A percentile compares a stretch with the other conserved stretches of the same genome.
phyloP scores from a whole-genome alignment of 345 rosid species.

The Orychophragmus violaceus region DNA sequence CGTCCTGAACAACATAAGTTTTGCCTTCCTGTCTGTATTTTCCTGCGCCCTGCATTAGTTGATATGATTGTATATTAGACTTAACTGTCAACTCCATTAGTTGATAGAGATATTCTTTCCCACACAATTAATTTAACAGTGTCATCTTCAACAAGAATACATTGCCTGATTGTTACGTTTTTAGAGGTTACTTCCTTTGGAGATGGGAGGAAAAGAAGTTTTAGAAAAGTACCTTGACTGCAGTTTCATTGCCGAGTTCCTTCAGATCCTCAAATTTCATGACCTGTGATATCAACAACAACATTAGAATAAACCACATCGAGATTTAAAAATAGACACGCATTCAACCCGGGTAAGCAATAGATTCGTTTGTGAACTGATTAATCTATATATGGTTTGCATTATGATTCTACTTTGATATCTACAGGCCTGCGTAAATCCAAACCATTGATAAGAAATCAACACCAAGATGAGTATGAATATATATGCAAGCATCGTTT shows the following conservation, averaged over 20 bases:
- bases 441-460: neutral
- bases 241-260: conserved; percentile 79
- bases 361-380: neutral
- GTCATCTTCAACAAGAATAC: neutral
- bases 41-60: conserved; percentile 66
- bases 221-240: conserved; percentile 65
- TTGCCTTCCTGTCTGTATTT: conserved; percentile 94
- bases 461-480: neutral
- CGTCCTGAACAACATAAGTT: conserved; percentile 90
- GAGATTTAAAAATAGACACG: neutral
- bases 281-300: conserved; percentile 45
- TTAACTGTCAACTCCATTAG: neutral
- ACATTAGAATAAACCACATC: neutral
- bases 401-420: neutral
- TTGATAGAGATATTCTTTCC: neutral
- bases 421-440: neutral
- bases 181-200: neutral
- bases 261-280: conserved; percentile 97
- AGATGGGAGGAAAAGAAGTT: neutral
- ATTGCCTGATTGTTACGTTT: neutral
- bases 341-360: neutral
- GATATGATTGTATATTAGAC: neutral
- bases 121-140: neutral
- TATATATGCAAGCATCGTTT: neutral
- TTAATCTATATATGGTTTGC: neutral